Conservation (phyloP, 1,284 basidiomycete genomes). For the Cutaneotrichosporon curvatum region DNA sequence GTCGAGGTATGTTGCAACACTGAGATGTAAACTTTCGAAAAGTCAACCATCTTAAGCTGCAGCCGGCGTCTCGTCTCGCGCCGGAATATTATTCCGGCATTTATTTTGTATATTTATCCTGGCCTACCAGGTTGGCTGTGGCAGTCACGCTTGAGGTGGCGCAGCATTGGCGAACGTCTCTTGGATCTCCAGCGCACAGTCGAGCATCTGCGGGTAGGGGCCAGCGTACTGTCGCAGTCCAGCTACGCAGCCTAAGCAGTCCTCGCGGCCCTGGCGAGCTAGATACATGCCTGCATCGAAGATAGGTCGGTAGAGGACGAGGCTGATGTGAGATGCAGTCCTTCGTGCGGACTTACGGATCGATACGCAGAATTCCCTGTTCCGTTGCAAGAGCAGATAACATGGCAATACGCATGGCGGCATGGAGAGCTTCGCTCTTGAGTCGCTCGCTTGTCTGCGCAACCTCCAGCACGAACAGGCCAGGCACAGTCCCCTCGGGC, state of each 20-base stretch:
- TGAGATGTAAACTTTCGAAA: neutral
- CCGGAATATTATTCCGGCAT: neutral
- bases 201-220: constrained; percentile 65
- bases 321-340: constrained; percentile 45
- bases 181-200: constrained; percentile 58
- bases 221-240: constrained; percentile 74
- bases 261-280: constrained; percentile 68
- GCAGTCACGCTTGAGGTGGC: neutral
- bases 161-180: neutral
- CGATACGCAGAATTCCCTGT: constrained; percentile 63
- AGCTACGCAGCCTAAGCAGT: constrained; percentile 70
- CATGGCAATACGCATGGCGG: constrained; percentile 69
- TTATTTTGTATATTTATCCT: constrained; percentile 4
- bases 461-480: constrained; percentile 47
- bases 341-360: constrained; percentile 47
- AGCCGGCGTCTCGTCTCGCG: neutral
- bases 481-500: constrained; percentile 9
- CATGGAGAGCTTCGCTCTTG: constrained; percentile 70
- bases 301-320: constrained; percentile 69
- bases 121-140: neutral
- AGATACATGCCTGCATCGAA: constrained; percentile 75
- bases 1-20: neutral
- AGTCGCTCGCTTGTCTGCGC: constrained; percentile 62
- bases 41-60: neutral
- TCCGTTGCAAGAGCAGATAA: constrained; percentile 69